Evolutionary conservation across 192 early-diverging fungal genomes (phyloP).

Genomic region (Entomortierella beljakovae): DNA sequence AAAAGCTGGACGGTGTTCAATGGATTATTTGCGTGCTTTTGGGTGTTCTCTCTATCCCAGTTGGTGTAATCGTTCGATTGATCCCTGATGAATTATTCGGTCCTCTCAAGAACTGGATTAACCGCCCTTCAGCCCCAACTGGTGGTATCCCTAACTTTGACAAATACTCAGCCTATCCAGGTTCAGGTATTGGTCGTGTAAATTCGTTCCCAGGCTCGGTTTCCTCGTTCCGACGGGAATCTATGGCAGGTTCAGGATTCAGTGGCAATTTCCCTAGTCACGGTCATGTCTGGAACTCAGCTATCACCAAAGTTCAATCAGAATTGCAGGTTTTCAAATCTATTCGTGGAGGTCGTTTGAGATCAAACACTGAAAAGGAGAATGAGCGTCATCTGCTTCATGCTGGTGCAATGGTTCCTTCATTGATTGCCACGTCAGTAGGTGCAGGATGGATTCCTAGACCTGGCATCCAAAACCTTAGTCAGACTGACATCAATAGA

Average conservation of each 20-base stretch:
- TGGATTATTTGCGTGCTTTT: conserved; percentile 88
- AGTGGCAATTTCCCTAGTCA: conserved; percentile 1
- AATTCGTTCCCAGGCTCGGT: conserved; percentile 34
- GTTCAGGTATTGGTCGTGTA: conserved; percentile 23
- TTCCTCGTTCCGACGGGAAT: conserved; percentile 30
- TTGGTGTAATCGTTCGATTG: conserved; percentile 89
- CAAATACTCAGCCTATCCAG: neutral
- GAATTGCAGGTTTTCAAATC: conserved; percentile 54
- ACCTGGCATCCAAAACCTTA: neutral
- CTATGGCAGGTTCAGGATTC: conserved; percentile 7
- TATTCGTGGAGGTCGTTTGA: conserved; percentile 55
- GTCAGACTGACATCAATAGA: neutral
- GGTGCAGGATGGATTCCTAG: conserved; percentile 54
- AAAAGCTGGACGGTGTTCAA: conserved; percentile 70
- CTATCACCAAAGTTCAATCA: conserved; percentile 48
- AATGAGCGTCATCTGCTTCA: conserved; percentile 30
- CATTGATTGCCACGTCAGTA: conserved; percentile 56
- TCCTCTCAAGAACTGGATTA: conserved; percentile 34
- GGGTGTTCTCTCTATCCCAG: conserved; percentile 83
- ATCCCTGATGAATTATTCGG: conserved; percentile 77
- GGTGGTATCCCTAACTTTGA: conserved; percentile 19
- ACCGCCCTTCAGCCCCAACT: neutral
- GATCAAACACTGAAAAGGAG: neutral
- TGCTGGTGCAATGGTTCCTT: conserved; percentile 57
- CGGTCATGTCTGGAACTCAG: conserved; percentile 59